Evolutionary conservation across 495 filamentous ascomycete genomes (phyloP).

Genomic region (Venustampulla echinocandica): DNA sequence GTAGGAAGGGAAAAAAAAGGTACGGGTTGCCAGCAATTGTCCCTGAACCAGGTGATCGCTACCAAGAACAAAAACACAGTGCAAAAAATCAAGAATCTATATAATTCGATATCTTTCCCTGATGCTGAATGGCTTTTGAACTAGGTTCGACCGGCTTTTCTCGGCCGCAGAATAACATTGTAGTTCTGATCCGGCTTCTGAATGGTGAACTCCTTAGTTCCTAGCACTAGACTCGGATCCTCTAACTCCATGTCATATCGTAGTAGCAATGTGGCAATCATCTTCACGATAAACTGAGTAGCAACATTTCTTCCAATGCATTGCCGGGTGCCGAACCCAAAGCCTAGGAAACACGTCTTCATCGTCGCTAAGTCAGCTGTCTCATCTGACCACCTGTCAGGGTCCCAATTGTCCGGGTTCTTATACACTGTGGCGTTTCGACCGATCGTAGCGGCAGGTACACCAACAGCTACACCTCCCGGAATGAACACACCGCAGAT

Average conservation of each 20-base stretch:
- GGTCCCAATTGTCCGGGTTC: slow-evolving; percentile 6
- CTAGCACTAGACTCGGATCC: slow-evolving; percentile 5
- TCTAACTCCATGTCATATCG: slow-evolving; percentile 9
- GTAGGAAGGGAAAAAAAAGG: too few species aligned
- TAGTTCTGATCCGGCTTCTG: slow-evolving; percentile 6
- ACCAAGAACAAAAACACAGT: too few species aligned
- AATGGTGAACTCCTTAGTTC: slow-evolving; percentile 11
- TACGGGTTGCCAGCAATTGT: too few species aligned
- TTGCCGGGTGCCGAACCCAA: slow-evolving; percentile 5
- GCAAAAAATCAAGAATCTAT: too few species aligned
- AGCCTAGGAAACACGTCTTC: slow-evolving; percentile 10
- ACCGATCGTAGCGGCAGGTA: slow-evolving; percentile 23
- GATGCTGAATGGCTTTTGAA: too few species aligned
- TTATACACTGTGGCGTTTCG: slow-evolving; percentile 30
- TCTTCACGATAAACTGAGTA: slow-evolving; percentile 6
- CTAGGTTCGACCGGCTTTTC: too few species aligned
- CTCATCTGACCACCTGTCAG: slow-evolving; percentile 7
- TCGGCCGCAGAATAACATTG: slow-evolving; percentile 3
- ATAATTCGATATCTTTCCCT: too few species aligned
- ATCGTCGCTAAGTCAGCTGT: slow-evolving; percentile 1
- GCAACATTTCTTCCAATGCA: slow-evolving; percentile 13
- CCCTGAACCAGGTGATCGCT: too few species aligned
- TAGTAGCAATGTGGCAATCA: slow-evolving; percentile 6
- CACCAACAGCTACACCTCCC: slow-evolving; percentile 37
- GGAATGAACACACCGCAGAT: slow-evolving; percentile 40